Conservation (phyloP, 805 yeast species). For the Metschnikowia picachoensis region DNA sequence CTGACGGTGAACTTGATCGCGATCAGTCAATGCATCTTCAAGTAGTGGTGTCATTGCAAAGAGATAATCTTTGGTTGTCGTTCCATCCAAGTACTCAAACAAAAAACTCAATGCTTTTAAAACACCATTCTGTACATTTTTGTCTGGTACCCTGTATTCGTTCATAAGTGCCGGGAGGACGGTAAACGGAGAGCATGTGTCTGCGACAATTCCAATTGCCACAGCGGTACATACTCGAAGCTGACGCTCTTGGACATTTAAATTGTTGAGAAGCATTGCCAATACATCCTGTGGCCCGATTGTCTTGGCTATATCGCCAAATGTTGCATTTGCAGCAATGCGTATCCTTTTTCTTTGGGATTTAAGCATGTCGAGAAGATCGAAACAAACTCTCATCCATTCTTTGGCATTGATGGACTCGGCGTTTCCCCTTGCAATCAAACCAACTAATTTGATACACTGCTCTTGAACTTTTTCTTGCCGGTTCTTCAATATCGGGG, state of each 20-base stretch:
- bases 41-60: constrained; percentile 74
- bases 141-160: constrained; percentile 88
- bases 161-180: constrained; percentile 94
- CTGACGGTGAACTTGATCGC: constrained; percentile 91
- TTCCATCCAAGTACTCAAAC: constrained; percentile 84
- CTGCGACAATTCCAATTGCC: constrained; percentile 95
- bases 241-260: constrained; percentile 93
- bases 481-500: constrained; percentile 86
- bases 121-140: constrained; percentile 93
- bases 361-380: constrained; percentile 81
- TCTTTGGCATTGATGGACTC: constrained; percentile 86
- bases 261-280: constrained; percentile 74
- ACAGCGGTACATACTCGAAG: constrained; percentile 95
- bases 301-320: constrained; percentile 86
- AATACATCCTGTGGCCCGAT: constrained; percentile 96
- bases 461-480: constrained; percentile 89
- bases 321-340: constrained; percentile 81
- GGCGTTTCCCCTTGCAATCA: constrained; percentile 74
- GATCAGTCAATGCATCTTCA: constrained; percentile 85
- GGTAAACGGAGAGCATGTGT: constrained; percentile 87
- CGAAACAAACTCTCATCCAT: constrained; percentile 96
- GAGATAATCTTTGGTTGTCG: constrained; percentile 73
- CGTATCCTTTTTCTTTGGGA: constrained; percentile 74
- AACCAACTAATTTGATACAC: constrained; percentile 73
- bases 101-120: constrained; percentile 84